Evolutionary conservation across 768 basidiomycete species (phyloP).

Genomic region (Suillus discolor): DNA sequence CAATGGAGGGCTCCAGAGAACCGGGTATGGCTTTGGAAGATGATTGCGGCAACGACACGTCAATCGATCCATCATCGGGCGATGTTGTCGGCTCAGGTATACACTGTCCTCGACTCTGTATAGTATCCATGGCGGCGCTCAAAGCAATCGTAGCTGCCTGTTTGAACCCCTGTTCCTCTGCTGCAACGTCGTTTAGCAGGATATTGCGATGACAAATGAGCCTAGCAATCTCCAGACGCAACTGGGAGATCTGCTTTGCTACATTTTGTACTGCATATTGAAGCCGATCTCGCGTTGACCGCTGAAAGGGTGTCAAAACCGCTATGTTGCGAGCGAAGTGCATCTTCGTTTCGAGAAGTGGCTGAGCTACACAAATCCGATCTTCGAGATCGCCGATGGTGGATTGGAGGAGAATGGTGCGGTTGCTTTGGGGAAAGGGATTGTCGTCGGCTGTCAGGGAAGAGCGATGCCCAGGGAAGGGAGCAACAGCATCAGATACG

Average conservation of each 20-base stretch:
- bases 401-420: conserved; percentile 56
- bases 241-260: conserved; percentile 63
- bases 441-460: conserved; percentile 27
- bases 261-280: conserved; percentile 58
- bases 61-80: conserved; percentile 26
- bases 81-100: conserved; percentile 41
- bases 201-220: conserved; percentile 77
- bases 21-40: conserved; percentile 15
- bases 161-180: conserved; percentile 68
- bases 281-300: conserved; percentile 79
- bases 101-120: conserved; percentile 40
- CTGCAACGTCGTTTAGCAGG: conserved; percentile 71
- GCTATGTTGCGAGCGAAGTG: conserved; percentile 81
- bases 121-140: conserved; percentile 67
- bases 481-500: neutral
- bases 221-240: conserved; percentile 74
- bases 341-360: conserved; percentile 67
- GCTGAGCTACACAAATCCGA: conserved; percentile 52
- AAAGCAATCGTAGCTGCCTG: conserved; percentile 71
- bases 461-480: neutral
- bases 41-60: conserved; percentile 19
- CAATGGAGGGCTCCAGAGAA: conserved; percentile 47
- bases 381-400: conserved; percentile 69
- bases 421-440: conserved; percentile 43
- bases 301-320: conserved; percentile 86